These are phyloP conservation scores for Bryoerythrophyllum caledonicum DNA, from an alignment of 225 moss, liverwort and hornwort genomes.

Conservation along the genomic window DNA sequence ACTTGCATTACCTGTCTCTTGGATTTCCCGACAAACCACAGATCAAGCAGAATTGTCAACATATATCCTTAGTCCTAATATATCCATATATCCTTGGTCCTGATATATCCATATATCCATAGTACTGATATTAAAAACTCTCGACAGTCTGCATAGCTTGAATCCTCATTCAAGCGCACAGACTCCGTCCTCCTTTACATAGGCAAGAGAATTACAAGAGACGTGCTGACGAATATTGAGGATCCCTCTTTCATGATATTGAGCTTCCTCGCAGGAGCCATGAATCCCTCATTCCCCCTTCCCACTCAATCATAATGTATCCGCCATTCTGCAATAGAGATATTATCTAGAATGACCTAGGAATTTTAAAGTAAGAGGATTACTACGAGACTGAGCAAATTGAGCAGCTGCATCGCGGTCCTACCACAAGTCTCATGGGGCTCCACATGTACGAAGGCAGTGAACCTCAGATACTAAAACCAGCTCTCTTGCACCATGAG, in stretches of 20 bases:
- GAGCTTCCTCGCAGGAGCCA: background rate
- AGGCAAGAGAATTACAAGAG: background rate
- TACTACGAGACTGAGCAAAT: background rate
- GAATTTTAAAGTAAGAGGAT: background rate
- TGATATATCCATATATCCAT: background rate
- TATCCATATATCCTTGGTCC: no score
- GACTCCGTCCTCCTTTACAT: background rate
- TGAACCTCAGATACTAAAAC: background rate
- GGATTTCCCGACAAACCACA: background rate
- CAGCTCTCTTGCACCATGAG: background rate
- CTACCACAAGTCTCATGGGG: background rate
- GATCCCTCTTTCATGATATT: conserved; percentile 1
- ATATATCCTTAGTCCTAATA: no score
- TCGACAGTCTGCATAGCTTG: background rate
- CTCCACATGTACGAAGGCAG: background rate
- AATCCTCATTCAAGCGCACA: background rate
- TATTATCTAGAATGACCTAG: background rate
- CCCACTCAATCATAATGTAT: background rate
- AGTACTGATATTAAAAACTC: background rate
- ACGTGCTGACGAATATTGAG: background rate
- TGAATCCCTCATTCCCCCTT: background rate
- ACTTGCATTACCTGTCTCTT: background rate
- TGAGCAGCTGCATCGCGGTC: background rate
- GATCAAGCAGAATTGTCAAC: background rate
- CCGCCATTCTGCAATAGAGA: background rate